Evolutionary conservation across 768 basidiomycete species (phyloP).

Genomic region (Russula ochroleuca): DNA sequence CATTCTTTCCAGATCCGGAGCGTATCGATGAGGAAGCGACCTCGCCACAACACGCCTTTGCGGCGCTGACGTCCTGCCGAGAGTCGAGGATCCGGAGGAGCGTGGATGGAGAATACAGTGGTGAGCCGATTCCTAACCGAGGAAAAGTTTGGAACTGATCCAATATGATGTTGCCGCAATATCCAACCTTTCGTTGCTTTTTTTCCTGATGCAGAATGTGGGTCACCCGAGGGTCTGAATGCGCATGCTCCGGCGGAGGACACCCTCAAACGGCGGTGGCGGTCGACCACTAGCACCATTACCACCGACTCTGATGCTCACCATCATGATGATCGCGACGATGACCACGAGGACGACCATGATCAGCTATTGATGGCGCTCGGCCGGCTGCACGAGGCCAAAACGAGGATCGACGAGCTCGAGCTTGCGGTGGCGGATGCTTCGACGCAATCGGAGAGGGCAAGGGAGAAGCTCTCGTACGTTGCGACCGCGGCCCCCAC

Average conservation of each 20-base stretch:
- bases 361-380: constrained; percentile 14
- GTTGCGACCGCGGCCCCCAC: neutral
- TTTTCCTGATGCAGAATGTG: neutral
- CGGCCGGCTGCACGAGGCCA: constrained; percentile 11
- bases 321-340: neutral
- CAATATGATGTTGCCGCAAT: neutral
- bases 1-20: neutral
- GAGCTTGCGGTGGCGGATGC: constrained; percentile 14
- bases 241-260: neutral
- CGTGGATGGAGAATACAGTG: neutral
- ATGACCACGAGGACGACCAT: neutral
- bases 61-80: neutral
- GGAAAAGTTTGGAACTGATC: neutral
- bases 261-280: neutral
- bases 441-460: constrained; percentile 15
- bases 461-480: constrained; percentile 19
- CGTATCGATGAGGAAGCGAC: neutral
- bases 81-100: neutral
- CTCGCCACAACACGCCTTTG: neutral
- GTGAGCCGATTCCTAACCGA: constrained; percentile 1
- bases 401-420: constrained; percentile 18
- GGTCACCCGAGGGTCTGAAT: neutral
- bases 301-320: neutral
- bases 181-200: neutral
- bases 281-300: neutral